Base-by-base conservation (phyloP, 2,329 filamentous ascomycete species). In the Pseudocercospora fijiensis region DNA sequence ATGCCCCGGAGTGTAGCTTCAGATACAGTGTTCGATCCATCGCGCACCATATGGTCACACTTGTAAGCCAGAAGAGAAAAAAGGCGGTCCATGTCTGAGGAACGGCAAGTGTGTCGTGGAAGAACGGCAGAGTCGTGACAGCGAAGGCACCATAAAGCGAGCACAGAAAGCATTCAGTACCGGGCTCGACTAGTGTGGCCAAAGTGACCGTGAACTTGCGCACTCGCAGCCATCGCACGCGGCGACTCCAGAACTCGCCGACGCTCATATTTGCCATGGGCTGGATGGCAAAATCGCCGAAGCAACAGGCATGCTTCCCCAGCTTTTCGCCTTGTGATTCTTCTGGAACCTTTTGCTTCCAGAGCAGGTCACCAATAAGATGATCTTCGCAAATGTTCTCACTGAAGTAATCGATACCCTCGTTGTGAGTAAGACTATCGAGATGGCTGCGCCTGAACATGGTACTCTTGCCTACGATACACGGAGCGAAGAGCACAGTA, bases 301-400 rank as follows among this genome's bases (percentile, higher is more conserved):
- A 90, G 0, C 93, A 87, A 62, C 98, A 83, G 4, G 87, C 90
- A 75, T 99, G 95, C 72, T 96, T 96, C 45, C 85, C 84, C 78
- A 86, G 89, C 26, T 75, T 76, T 66, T 79, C 76, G 2, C 75
- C 73, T 27, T 73, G 69, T 6, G 61, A 18, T 53, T 77, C 74
- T 45, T 75, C 75, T 0, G 74, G 70, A 0, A 85, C 84, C 0
- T 85, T 83, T 4, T 86, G 84, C 61, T 88, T 87, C 92, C 93
- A 99, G 4, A 99, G 83, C 0, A 95, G 80, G 70, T 99, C 95
- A 11, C 94, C 94, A 60, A 99, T 96, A 24, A 97, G 81, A 73
- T 99, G 95, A 74, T 99, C 95, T 76, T 99, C 96, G 80, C 95
- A 99, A 74, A 99, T 98, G 74, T 96, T 96, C 68, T 91, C 85